Percentiles rank a stretch among this genome's conserved stretches.
These are phyloP conservation scores for Podaxis sp. DNA, from an alignment of 768 basidiomycete genomes.

Conservation along the genomic window DNA sequence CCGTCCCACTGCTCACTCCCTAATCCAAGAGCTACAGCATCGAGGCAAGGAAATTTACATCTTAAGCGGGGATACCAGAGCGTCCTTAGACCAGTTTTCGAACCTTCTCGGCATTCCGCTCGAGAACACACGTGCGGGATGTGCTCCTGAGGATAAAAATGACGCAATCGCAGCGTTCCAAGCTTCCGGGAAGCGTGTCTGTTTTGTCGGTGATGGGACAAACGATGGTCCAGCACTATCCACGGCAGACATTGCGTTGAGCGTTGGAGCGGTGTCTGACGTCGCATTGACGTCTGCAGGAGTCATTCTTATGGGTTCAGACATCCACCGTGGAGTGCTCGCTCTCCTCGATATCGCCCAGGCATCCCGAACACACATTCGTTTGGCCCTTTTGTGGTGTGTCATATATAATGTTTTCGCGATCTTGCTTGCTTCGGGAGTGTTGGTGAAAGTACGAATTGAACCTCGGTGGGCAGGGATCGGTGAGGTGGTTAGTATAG, in stretches of 20 bases:
- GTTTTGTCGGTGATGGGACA: neutral
- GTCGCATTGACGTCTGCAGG: neutral
- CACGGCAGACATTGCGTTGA: neutral
- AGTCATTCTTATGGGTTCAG: neutral
- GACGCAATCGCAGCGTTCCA: neutral
- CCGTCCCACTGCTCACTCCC: neutral
- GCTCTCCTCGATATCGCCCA: neutral
- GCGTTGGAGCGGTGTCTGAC: neutral
- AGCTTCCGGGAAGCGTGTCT: neutral
- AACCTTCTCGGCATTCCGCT: neutral
- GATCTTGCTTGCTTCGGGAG: neutral
- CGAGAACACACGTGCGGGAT: neutral
- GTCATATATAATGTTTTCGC: neutral
- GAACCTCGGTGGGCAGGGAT: neutral
- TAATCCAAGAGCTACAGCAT: neutral
- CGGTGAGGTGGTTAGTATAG: neutral
- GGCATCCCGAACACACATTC: neutral
- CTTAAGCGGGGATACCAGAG: neutral
- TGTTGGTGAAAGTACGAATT: neutral
- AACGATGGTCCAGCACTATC: neutral
- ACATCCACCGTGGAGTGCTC: neutral
- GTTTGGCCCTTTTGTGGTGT: neutral
- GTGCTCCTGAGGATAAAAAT: neutral
- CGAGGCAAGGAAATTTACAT: neutral
- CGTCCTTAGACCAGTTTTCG: neutral